Conservation (phyloP, 2,329 filamentous ascomycete species). For the Hymenoscyphus fructigenus region DNA sequence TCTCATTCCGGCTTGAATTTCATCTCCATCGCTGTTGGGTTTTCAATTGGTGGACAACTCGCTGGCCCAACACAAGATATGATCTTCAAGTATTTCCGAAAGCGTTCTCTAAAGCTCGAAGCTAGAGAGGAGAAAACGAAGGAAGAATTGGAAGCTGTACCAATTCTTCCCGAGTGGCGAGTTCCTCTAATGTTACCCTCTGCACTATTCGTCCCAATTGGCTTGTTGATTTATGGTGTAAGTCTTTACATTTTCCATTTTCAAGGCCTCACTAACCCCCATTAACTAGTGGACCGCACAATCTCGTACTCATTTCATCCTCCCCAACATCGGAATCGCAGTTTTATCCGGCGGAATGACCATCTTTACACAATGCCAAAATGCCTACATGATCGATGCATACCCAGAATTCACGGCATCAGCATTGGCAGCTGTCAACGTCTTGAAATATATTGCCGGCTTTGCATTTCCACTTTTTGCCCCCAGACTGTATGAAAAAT, state of each 20-base stretch:
- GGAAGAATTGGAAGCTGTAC: neutral
- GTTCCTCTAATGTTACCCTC: constrained; percentile 53
- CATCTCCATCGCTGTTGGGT: constrained; percentile 46
- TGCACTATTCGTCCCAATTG: constrained; percentile 45
- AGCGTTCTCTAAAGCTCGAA: neutral
- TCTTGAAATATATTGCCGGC: constrained; percentile 19
- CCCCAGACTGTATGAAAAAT: constrained; percentile 15
- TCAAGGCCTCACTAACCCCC: neutral
- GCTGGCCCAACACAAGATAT: constrained; percentile 26
- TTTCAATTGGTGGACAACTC: constrained; percentile 23
- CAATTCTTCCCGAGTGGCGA: constrained; percentile 54
- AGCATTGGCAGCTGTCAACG: constrained; percentile 39
- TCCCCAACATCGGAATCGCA: constrained; percentile 52
- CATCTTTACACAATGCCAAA: constrained; percentile 27
- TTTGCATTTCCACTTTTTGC: constrained; percentile 20
- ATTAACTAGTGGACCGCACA: constrained; percentile 48
- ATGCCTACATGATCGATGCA: constrained; percentile 54
- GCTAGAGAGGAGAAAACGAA: constrained; percentile 19
- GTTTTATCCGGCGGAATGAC: constrained; percentile 49
- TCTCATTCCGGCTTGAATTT: constrained; percentile 57
- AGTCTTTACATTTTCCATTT: neutral
- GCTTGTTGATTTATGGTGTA: constrained; percentile 53
- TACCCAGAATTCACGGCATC: constrained; percentile 33
- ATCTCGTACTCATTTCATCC: constrained; percentile 50
- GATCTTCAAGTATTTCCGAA: constrained; percentile 10